Evolutionary conservation across 1,284 basidiomycete species (phyloP).

Genomic region (Trichosporon sp.): DNA sequence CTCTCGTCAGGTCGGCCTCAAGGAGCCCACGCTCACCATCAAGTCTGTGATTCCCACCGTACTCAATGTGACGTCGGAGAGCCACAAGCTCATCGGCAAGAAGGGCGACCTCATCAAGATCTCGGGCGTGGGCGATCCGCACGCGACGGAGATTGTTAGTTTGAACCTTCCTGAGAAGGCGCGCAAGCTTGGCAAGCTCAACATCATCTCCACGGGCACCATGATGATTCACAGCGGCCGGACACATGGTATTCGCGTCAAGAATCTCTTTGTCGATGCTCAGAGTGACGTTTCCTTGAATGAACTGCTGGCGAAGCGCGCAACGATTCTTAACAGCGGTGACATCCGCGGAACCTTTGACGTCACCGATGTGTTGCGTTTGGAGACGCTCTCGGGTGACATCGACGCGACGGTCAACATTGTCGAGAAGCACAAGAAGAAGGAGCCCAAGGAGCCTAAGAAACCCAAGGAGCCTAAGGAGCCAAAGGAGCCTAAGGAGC

Average conservation of each 20-base stretch:
- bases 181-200: conserved; percentile 13
- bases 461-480: conserved; percentile 12
- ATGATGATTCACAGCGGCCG: conserved; percentile 20
- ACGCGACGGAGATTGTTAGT: conserved; percentile 18
- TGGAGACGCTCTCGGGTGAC: conserved; percentile 28
- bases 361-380: conserved; percentile 21
- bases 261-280: conserved; percentile 17
- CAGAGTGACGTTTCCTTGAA: conserved; percentile 16
- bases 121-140: background rate
- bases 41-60: conserved; percentile 21
- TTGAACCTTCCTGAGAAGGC: conserved; percentile 18
- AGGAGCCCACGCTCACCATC: conserved; percentile 18
- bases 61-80: background rate
- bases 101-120: background rate
- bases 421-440: conserved; percentile 4
- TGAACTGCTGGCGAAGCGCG: conserved; percentile 4
- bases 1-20: conserved; percentile 15
- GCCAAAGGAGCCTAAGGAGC: conserved; percentile 8
- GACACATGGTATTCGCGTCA: conserved; percentile 18
- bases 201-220: conserved; percentile 11
- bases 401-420: conserved; percentile 30
- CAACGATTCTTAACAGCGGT: conserved; percentile 18
- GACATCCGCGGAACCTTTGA: conserved; percentile 30
- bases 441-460: conserved; percentile 5
- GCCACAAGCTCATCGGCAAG: background rate